These are phyloP conservation scores for Cinnamomum chago DNA, from an alignment of 164 flowering plant genomes.

Conservation along the genomic window DNA sequence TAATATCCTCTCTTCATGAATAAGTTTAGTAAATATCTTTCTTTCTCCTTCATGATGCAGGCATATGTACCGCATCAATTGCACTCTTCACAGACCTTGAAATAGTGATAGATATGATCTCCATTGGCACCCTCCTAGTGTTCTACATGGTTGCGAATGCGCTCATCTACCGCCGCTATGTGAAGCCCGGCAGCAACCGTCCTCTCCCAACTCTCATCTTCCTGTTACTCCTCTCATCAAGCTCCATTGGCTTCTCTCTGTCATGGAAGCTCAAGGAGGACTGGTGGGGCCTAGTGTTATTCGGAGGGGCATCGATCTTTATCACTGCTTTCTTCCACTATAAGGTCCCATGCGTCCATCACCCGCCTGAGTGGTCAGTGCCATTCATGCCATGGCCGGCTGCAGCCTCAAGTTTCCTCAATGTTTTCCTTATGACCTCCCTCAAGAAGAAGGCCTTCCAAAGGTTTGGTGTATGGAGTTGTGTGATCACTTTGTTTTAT, in stretches of 20 bases:
- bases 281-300: constrained; percentile 42
- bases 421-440: constrained; percentile 64
- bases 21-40: background rate
- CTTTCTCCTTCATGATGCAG: constrained; percentile 29
- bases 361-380: constrained; percentile 46
- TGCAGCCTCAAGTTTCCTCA: constrained; percentile 61
- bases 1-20: too few species aligned
- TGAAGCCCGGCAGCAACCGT: constrained; percentile 25
- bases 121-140: constrained; percentile 70
- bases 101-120: constrained; percentile 59
- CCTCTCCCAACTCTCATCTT: constrained; percentile 46
- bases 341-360: constrained; percentile 22
- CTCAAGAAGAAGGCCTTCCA: constrained; percentile 40
- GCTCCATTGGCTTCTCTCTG: constrained; percentile 54
- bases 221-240: constrained; percentile 55
- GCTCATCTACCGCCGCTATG: constrained; percentile 57
- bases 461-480: constrained; percentile 71
- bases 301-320: constrained; percentile 34
- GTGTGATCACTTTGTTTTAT: constrained; percentile 54
- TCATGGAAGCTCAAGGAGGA: constrained; percentile 51
- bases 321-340: constrained; percentile 44
- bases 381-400: constrained; percentile 95
- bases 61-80: constrained; percentile 72
- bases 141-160: constrained; percentile 90
- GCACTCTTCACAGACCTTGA: constrained; percentile 76